phyloP scores from a whole-genome alignment of 2,329 filamentous ascomycete species.

The Botrytis fragariae region DNA sequence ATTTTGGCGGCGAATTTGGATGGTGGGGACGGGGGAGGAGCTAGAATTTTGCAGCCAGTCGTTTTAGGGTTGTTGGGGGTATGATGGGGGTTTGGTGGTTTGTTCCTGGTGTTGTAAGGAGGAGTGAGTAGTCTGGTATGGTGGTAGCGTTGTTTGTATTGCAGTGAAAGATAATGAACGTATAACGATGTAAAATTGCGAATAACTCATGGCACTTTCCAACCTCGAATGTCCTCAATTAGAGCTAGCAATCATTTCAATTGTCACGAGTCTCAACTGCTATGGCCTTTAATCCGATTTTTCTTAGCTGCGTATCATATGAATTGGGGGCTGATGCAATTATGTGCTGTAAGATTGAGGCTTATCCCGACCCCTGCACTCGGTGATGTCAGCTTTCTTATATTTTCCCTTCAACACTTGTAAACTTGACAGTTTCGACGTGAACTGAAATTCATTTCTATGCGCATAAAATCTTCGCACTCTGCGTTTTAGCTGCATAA shows the following conservation, averaged over 20 bases:
- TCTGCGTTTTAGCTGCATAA: neutral
- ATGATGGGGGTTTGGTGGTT: neutral
- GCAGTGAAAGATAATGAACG: neutral
- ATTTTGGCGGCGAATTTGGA: neutral
- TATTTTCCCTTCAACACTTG: neutral
- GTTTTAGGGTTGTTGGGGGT: neutral
- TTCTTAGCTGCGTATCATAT: neutral
- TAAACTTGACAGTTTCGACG: neutral
- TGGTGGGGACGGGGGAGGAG: neutral
- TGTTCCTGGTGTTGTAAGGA: neutral
- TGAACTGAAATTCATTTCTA: neutral
- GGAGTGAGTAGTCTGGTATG: neutral
- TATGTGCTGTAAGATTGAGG: neutral
- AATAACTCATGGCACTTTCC: neutral
- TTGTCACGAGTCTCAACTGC: neutral
- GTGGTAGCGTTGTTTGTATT: neutral
- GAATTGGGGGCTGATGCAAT: neutral
- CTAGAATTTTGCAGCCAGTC: neutral
- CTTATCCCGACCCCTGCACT: neutral
- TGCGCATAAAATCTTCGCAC: neutral
- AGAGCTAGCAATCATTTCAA: neutral
- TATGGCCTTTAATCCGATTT: neutral
- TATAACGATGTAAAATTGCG: neutral
- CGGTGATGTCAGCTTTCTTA: neutral
- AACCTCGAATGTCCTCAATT: neutral